Percentiles rank a stretch among this genome's conserved stretches.
Evolutionary conservation across 495 filamentous ascomycete genomes (phyloP).

Genomic region (Neurospora sp.): DNA sequence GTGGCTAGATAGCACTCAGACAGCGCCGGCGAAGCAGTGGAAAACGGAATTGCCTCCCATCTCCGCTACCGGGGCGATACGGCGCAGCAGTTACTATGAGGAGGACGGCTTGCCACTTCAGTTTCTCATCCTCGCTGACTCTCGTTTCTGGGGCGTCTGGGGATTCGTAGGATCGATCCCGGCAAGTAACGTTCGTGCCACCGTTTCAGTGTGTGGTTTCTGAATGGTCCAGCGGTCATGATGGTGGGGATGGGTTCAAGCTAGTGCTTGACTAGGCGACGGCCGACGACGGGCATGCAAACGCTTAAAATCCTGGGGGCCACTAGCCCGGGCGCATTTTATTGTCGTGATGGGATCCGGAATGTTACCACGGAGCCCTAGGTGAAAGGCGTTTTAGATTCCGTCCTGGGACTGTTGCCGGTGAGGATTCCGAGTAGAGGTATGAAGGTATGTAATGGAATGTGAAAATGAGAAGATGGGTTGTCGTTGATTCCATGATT

Average conservation of each 20-base stretch:
- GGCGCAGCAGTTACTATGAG: background rate
- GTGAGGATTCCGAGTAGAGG: background rate
- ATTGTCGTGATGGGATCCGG: background rate
- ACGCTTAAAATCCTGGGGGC: background rate
- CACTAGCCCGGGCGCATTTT: background rate
- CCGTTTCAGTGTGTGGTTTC: background rate
- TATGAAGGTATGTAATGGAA: background rate
- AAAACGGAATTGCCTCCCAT: background rate
- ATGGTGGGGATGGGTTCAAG: background rate
- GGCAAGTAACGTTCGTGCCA: background rate
- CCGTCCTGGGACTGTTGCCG: background rate
- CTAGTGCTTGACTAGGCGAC: background rate
- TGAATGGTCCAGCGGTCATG: background rate
- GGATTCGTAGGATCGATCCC: background rate
- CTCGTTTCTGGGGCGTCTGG: background rate
- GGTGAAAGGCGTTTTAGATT: background rate
- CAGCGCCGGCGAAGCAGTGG: too few species aligned
- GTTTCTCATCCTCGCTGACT: background rate
- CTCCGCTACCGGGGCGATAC: background rate
- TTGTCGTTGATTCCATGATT: background rate
- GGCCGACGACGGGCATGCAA: background rate
- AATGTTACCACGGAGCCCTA: background rate
- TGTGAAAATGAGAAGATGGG: background rate
- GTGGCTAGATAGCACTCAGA: background rate
- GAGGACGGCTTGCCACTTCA: background rate